Evolutionary conservation across 768 basidiomycete species (phyloP), one percentile per base, ranked within the genome.

Genomic region (Hortiboletus flavorubellus): DNA sequence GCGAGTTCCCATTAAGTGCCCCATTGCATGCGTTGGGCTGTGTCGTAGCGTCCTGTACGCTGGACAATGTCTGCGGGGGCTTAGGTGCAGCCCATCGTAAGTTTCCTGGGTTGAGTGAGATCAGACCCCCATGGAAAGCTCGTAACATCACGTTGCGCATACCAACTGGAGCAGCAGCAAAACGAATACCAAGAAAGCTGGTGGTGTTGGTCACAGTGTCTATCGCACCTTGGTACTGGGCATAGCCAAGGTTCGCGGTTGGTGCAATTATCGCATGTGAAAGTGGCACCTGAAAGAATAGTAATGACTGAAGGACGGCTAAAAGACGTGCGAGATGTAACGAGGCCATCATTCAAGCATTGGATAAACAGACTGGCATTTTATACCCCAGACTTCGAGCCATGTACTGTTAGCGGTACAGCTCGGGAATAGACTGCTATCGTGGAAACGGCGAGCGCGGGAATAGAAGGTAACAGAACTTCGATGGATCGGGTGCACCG

Each of bases 151-250:
- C 7, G 1, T 8, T 43, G 39, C 1, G n/a, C 55, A 4, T 35
- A 47, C 53, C 53, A 23, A 55, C 34, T 42, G 53, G 55, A 23
- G 55, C 18, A 38, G 55, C 52, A 15, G 55, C 55, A 30, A 47
- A 56, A 2, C 55, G 55, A 37, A 56, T 46, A 4, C 51, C 43
- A 10, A 55, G 37, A 29, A 55, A 55, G 9, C 37, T 55, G 11
- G 54, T 45, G 6, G 18, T 54, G 33, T 55, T 47, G 1, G 52
- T 55, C 8, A 8, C 16, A 14, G 23, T 16, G 9, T 56, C 15
- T 31, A 35, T 1, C 12, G 51, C 33, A n/a, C 52, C 55, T 42
- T 55, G 45, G 29, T 56, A 56, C 18, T n/a, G 52, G 11, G 53
- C 53, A 16, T 54, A 56, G n/a, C 55, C 51, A 16, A 56, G 33